These are phyloP conservation scores for Wickerhamiella siamensis DNA, from an alignment of 805 yeast species.

Conservation along the genomic window DNA sequence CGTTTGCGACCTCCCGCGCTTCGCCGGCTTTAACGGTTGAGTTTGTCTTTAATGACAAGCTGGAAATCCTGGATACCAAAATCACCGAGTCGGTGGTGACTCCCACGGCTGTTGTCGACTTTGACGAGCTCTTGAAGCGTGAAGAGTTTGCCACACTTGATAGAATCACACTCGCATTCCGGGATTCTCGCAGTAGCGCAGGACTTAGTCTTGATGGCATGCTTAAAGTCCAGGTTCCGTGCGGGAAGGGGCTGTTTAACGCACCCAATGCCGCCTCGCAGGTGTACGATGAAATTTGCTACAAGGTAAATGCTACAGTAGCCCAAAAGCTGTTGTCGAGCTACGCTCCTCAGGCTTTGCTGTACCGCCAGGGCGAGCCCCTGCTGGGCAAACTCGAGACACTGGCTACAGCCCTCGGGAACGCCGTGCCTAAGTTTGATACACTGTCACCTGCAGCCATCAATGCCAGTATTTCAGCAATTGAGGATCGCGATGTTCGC, in stretches of 20 bases:
- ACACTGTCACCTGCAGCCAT: slow-evolving; percentile 58
- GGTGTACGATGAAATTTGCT: slow-evolving; percentile 57
- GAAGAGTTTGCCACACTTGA: slow-evolving; percentile 1
- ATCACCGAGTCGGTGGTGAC: slow-evolving; percentile 56
- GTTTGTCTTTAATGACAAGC: slow-evolving; percentile 62
- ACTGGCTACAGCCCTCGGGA: slow-evolving; percentile 54
- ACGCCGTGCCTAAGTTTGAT: slow-evolving; percentile 43
- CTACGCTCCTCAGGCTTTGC: slow-evolving; percentile 66
- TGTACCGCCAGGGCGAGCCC: slow-evolving; percentile 82
- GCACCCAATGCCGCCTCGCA: slow-evolving; percentile 22
- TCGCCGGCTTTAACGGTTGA: slow-evolving; percentile 63
- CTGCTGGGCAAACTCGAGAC: slow-evolving; percentile 66
- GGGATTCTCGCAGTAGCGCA: background rate
- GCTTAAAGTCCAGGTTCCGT: slow-evolving; percentile 12
- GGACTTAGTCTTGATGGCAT: slow-evolving; percentile 6
- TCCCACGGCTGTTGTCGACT: slow-evolving; percentile 47
- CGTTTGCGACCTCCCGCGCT: slow-evolving; percentile 41
- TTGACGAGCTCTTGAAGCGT: background rate
- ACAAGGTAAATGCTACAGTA: slow-evolving; percentile 69
- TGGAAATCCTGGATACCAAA: slow-evolving; percentile 62
- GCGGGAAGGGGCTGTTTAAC: slow-evolving; percentile 8
- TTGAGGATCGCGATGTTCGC: slow-evolving; percentile 48
- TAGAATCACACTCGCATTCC: slow-evolving; percentile 6
- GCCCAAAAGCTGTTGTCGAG: slow-evolving; percentile 66
- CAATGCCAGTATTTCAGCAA: slow-evolving; percentile 51